phyloP scores from a whole-genome alignment of 2,329 filamentous ascomycete species.

The Cercospora berteroae region DNA sequence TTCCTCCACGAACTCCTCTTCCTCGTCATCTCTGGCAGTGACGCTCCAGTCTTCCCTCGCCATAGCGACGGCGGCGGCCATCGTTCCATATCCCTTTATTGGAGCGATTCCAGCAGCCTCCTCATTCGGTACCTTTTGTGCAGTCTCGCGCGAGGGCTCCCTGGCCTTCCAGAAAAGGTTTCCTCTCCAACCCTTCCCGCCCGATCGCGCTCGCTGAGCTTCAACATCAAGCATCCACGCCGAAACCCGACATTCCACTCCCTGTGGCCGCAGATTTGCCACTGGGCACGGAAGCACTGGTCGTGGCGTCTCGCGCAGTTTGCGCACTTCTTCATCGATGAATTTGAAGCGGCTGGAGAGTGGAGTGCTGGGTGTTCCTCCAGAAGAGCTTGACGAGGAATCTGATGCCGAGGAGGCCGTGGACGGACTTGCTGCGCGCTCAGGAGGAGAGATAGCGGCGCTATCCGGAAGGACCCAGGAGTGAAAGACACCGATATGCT shows the following conservation, averaged over 20 bases:
- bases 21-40: not conserved
- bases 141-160: not conserved
- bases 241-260: not conserved
- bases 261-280: not conserved
- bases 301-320: not conserved
- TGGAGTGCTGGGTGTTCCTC: not conserved
- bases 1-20: not conserved
- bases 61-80: not conserved
- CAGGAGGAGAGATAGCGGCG: not conserved
- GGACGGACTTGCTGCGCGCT: not conserved
- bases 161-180: not conserved
- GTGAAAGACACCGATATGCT: not conserved
- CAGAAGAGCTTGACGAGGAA: not conserved
- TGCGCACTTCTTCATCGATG: not conserved
- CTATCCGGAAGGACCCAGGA: not conserved
- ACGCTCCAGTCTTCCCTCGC: not conserved
- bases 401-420: not conserved
- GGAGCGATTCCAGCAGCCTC: not conserved
- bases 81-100: not conserved
- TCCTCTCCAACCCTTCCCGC: not conserved
- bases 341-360: not conserved
- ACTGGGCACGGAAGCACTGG: not conserved
- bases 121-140: not conserved
- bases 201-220: not conserved
- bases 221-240: slow-evolving; percentile 2